Percentiles rank a stretch among this genome's conserved stretches.
These are phyloP conservation scores for Mycena leptocephala DNA, from an alignment of 768 basidiomycete genomes.

Conservation along the genomic window DNA sequence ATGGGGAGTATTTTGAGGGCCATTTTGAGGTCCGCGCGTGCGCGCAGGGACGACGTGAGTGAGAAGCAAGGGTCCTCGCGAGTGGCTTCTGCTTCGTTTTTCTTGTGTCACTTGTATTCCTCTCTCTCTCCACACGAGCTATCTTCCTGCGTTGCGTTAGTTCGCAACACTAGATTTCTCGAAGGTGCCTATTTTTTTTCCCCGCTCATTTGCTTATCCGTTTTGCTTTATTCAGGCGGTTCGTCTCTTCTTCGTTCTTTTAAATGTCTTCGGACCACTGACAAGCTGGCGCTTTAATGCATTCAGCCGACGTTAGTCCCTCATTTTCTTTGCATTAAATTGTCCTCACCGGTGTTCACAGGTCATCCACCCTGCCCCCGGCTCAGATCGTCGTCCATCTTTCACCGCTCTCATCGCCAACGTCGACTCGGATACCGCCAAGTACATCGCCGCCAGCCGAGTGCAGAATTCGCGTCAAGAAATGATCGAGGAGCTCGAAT, in stretches of 20 bases:
- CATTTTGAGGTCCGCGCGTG: no score
- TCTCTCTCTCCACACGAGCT: no score
- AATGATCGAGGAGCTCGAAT: not conserved
- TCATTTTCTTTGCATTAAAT: not conserved
- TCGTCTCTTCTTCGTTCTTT: not conserved
- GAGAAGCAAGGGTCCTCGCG: no score
- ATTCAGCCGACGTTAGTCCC: slow-evolving; percentile 68
- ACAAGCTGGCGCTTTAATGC: slow-evolving; percentile 39
- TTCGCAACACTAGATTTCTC: no score
- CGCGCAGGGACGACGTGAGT: no score
- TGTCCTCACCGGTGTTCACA: not conserved
- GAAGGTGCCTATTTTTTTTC: no score
- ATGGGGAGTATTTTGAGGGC: no score
- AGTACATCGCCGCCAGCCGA: slow-evolving; percentile 68
- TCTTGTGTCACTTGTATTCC: no score
- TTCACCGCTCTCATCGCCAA: slow-evolving; percentile 88
- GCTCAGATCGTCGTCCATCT: slow-evolving; percentile 84
- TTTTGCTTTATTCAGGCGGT: slow-evolving; percentile 9
- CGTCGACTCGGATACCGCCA: slow-evolving; percentile 83
- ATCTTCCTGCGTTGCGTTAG: no score
- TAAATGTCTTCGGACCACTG: slow-evolving; percentile 58
- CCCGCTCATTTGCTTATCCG: not conserved
- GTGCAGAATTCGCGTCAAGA: slow-evolving; percentile 24
- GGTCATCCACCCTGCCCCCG: slow-evolving; percentile 88
- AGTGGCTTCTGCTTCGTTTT: no score